These are phyloP conservation scores for Mitragyna speciosa DNA, from an alignment of 257 asterid species.

Conservation along the genomic window DNA sequence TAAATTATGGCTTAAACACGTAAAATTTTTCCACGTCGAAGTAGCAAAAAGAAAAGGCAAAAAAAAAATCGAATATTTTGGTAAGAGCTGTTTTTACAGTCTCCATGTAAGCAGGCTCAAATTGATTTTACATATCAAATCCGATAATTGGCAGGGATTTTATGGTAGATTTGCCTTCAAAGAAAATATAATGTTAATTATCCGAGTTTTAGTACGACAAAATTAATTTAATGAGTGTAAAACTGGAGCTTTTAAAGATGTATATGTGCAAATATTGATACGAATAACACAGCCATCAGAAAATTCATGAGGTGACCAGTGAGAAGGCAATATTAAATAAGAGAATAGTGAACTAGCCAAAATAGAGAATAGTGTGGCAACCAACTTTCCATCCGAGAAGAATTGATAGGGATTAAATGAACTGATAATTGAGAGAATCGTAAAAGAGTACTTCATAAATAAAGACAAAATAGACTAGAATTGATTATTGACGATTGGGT, in stretches of 20 bases:
- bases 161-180: neutral
- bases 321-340: neutral
- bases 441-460: slow-evolving; percentile 15
- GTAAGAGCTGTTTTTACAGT: neutral
- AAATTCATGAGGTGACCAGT: slow-evolving; percentile 7
- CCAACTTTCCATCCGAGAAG: slow-evolving; percentile 6
- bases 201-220: neutral
- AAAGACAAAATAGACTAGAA: slow-evolving; percentile 51
- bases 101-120: neutral
- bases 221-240: neutral
- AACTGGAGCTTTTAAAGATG: neutral
- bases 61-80: neutral
- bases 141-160: neutral
- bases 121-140: neutral
- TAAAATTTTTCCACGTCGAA: too few relatives aligned
- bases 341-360: neutral
- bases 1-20: too few relatives aligned
- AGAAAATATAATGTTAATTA: neutral
- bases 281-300: slow-evolving; percentile 7
- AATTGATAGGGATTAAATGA: slow-evolving; percentile 20
- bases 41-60: too few relatives aligned
- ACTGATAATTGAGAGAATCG: slow-evolving; percentile 6
- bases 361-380: neutral
- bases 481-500: slow-evolving; percentile 37
- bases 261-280: neutral